phyloP scores from a whole-genome alignment of 2,329 filamentous ascomycete genomes.

The Penicillium glabrum region DNA sequence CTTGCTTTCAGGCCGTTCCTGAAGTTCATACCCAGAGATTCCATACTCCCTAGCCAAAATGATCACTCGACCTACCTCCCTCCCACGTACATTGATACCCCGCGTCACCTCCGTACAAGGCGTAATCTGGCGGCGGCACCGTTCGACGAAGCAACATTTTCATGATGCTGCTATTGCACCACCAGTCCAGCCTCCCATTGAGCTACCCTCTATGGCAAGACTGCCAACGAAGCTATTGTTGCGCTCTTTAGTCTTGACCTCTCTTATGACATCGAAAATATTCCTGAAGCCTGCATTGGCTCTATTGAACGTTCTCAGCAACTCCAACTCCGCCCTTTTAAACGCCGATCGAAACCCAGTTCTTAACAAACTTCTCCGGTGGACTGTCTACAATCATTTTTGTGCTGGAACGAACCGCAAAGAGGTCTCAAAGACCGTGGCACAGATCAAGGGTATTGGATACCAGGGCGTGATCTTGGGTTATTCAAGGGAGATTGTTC shows the following conservation, averaged over 20 bases:
- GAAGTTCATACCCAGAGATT: too few species aligned
- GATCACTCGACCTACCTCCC: not conserved
- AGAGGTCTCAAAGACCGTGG: slow-evolving; percentile 68
- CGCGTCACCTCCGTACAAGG: not conserved
- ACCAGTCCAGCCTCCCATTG: slow-evolving; percentile 1
- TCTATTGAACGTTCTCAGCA: slow-evolving; percentile 67
- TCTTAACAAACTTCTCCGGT: slow-evolving; percentile 69
- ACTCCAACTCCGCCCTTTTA: slow-evolving; percentile 65
- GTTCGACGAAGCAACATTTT: slow-evolving; percentile 16
- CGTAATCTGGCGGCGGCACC: slow-evolving; percentile 1
- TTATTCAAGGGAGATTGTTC: slow-evolving; percentile 78
- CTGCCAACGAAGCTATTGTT: slow-evolving; percentile 16
- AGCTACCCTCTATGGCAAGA: slow-evolving; percentile 20
- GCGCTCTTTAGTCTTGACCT: slow-evolving; percentile 19
- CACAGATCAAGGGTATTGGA: slow-evolving; percentile 68
- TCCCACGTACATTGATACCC: not conserved
- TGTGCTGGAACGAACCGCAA: slow-evolving; percentile 74
- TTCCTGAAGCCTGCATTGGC: slow-evolving; percentile 70
- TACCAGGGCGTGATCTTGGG: slow-evolving; percentile 82
- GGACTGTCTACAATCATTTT: slow-evolving; percentile 88
- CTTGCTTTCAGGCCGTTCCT: not conserved
- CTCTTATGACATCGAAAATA: slow-evolving; percentile 32
- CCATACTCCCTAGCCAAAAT: not conserved
- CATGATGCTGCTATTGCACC: slow-evolving; percentile 9
- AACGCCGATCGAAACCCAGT: slow-evolving; percentile 75